These are phyloP conservation scores for Eucalyptus tenuipes DNA, from an alignment of 345 rosid species.

Conservation along the genomic window DNA sequence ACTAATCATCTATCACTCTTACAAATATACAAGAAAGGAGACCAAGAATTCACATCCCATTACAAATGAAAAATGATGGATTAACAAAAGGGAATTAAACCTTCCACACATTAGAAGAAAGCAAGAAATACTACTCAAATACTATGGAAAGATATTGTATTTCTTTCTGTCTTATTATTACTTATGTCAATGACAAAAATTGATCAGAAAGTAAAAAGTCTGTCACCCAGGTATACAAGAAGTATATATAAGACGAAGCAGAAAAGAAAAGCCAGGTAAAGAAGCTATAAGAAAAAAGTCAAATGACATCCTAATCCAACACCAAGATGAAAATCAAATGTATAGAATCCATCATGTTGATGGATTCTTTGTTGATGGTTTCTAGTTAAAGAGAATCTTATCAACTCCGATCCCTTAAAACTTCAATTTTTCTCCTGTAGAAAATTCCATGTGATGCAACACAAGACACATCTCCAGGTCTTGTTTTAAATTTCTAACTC, in stretches of 20 bases:
- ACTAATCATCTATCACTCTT: not conserved
- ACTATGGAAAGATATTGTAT: not conserved
- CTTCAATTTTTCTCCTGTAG: not conserved
- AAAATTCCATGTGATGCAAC: not conserved
- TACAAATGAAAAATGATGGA: not conserved
- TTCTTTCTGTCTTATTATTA: not conserved
- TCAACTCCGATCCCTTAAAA: not conserved
- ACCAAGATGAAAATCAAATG: not conserved
- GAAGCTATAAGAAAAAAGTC: not conserved
- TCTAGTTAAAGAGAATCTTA: not conserved
- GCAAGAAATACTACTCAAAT: not conserved
- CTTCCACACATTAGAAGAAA: not conserved
- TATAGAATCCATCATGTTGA: not conserved
- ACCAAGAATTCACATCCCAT: not conserved
- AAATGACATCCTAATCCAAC: not conserved
- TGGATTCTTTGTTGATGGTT: not conserved
- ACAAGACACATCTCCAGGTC: not conserved
- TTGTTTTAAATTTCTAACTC: not conserved
- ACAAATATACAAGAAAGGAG: not conserved
- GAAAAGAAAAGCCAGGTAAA: not conserved
- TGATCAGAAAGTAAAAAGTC: not conserved
- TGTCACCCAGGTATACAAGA: not conserved
- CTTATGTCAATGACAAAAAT: not conserved
- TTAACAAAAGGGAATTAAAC: not conserved
- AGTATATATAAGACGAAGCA: not conserved